These are phyloP conservation scores for Wickerhamia fluorescens DNA, from an alignment of 805 yeast genomes.

Conservation along the genomic window DNA sequence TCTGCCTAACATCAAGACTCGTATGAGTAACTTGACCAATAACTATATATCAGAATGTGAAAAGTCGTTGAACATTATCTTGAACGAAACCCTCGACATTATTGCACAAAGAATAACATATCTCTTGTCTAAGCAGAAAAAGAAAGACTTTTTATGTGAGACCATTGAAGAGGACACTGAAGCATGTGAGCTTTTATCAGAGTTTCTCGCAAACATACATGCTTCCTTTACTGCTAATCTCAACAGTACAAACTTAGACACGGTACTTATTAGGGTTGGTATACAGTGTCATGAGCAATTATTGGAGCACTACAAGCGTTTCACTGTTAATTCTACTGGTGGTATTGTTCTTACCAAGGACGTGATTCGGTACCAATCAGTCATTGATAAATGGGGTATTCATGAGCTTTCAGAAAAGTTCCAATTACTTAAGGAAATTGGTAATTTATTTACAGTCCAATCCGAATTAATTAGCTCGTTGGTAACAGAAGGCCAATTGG, in stretches of 20 bases:
- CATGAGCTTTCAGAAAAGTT: slow-evolving; percentile 55
- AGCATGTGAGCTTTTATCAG: slow-evolving; percentile 59
- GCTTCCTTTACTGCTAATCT: slow-evolving; percentile 31
- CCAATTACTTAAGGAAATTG: slow-evolving; percentile 70
- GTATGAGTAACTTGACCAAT: slow-evolving; percentile 58
- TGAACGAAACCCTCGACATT: slow-evolving; percentile 51
- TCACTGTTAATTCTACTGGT: slow-evolving; percentile 72
- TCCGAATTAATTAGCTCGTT: slow-evolving; percentile 71
- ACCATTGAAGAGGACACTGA: slow-evolving; percentile 56
- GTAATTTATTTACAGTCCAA: slow-evolving; percentile 79
- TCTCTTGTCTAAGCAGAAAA: slow-evolving; percentile 57
- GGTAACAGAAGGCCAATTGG: slow-evolving; percentile 74
- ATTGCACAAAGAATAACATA: slow-evolving; percentile 43
- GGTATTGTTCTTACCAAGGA: slow-evolving; percentile 80
- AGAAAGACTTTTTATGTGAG: slow-evolving; percentile 57
- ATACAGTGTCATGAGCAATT: slow-evolving; percentile 48
- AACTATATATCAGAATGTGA: slow-evolving; percentile 56
- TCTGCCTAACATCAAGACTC: slow-evolving; percentile 47
- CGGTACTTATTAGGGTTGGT: slow-evolving; percentile 52
- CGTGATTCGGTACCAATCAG: slow-evolving; percentile 65
- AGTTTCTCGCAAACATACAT: slow-evolving; percentile 40
- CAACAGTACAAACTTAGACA: slow-evolving; percentile 38
- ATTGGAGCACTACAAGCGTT: slow-evolving; percentile 67
- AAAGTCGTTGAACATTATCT: slow-evolving; percentile 53
- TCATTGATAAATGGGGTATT: slow-evolving; percentile 61